Evolutionary conservation across 2,329 filamentous ascomycete species (phyloP), one percentile per base, ranked within the genome.

Genomic region (Epichloe hybrida): DNA sequence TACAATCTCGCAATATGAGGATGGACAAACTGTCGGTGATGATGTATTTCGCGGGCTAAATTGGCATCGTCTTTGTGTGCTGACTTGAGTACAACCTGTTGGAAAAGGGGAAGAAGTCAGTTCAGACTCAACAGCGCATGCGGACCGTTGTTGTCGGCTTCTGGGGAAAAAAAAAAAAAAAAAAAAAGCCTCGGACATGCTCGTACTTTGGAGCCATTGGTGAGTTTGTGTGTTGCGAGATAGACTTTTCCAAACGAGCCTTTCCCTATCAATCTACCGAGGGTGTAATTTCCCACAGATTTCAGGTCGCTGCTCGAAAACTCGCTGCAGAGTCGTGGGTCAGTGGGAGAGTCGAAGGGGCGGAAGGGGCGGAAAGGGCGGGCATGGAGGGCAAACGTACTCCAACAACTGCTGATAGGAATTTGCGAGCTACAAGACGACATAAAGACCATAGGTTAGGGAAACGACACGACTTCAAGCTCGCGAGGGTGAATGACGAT

Each of bases 161-260:
- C 11, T 41, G 9, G 8, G 8, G 15, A 0, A 1, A 17, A 17
- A 17, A 17, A 27, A 27, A 0, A 1, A 27, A 27, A 23, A 23
- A 23, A 23, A 5, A 39, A 20, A 39, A 39, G 2, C 15, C 7
- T 13, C 36, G 6, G 17, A 11, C 20, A 5, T 6, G n/a, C 27
- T 15, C 47, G 39, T 49, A 91, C 89, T 81, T 96, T 97, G 64
- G 90, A 95, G 62, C 90, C 91, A 81, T 96, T 96, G 62, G 88
- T 97, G 67, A 98, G 88, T 69, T 96, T 97, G 69, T 98, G 93
- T 44, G 84, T 82, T 52, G 91, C 93, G 53, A 98, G 77, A 68
- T 98, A 98, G 62, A 98, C 93, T 71, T 96, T 97, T 61, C 93
- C 93, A 69, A 98, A 98, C 56, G 90, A 96, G 52, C 93, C 93